Base-by-base conservation (phyloP, 768 basidiomycete species). In the Russula lepida region DNA sequence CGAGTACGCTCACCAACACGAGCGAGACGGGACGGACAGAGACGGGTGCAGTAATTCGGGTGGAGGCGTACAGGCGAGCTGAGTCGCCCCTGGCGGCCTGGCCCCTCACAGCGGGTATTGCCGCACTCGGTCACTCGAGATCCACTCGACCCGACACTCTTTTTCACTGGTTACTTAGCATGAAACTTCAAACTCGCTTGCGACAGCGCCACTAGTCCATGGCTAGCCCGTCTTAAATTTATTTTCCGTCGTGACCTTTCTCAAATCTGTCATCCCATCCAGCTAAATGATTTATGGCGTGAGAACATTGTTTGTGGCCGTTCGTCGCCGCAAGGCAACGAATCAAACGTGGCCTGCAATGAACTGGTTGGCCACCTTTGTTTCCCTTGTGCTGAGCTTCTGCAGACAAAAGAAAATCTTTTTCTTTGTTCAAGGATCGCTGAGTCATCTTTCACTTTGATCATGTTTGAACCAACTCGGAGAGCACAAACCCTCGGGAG, bases 391-490 rank as follows among this genome's bases (percentile, higher is more conserved):
- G 25, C 41, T 44, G 30, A 23, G 9, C 43, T 46, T 21, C 46
- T 19, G 39, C 48, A 56, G 55, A 27, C 15, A 55, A 23, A 21
- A 43, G 8, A 41, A 27, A 17, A 60, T 21, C 8, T 39, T 56
- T 44, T 6, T 15, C 35, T 37, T 35, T 55, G 46, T 60, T 56
- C 28, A 51, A 19, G 23, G 44, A 57, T 56, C 50, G 37, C 27
- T 58, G 61, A 62, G 44, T 62, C 61, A 52, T 44, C 33, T n/a
- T 35, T 25, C 30, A 37, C 28, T 63, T 58, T 63, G 62, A 63
- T 63, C 44, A 41, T 63, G 62, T 63, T 63, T 63, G 62, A 63
- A 52, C 32, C 56, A 63, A 33, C 62, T 58, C 56, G 62, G 61
- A 63, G 56, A 37, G 53, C 8, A 37, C 54, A 55, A 8, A 49